Evolutionary conservation across 1,284 basidiomycete species (phyloP), one percentile per base, ranked within the genome.

Genomic region (Amylostereum areolatum): DNA sequence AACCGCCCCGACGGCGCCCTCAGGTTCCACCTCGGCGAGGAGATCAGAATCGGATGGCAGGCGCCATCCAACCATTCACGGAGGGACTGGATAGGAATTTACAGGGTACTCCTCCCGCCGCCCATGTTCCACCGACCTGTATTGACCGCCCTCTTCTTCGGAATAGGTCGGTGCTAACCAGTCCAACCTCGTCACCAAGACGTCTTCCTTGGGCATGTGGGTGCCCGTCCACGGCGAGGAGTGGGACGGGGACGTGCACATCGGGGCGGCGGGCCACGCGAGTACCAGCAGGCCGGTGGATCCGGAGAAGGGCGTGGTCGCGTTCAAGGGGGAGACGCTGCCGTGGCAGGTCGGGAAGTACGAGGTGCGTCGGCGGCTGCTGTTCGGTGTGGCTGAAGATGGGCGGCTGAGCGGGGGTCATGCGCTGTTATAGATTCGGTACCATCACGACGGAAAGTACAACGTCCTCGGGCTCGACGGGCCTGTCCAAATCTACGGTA

Each of bases 1-100:
- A 80, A 76, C 56, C 60, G 65, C 47, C 58, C 72, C 2, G 73
- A 73, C 33, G 71, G 77, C 43, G 57, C 70, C n/a, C 66, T 68
- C 52, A 77, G 80, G 6, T 98, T 89, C 77, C 89, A 92, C 64
- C 80, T 98, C 41, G 96, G 96, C 32, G 91, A 98, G 65, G 84
- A 89, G 5, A 94, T 99, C 58, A 75, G 68, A 4, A 77, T 98
- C 33, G 78, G 80, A 40, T 99, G 95, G 95, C 81, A 83, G 47
- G 95, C 92, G 1, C 93, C 96, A 0, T 68, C 74, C 32, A 81
- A 84, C 51, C 96, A 98, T 63, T 96, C 93, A 11, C 78, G 91
- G n/a, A 82, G 86, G 58, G 96, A 99, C 66, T 99, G 96, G 97
- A 90, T 99, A 58, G 97, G 95, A 9, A 81, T 99, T 39, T 97